Evolutionary conservation across 805 yeast genomes (phyloP).

Genomic region (Candida hungchunana): DNA sequence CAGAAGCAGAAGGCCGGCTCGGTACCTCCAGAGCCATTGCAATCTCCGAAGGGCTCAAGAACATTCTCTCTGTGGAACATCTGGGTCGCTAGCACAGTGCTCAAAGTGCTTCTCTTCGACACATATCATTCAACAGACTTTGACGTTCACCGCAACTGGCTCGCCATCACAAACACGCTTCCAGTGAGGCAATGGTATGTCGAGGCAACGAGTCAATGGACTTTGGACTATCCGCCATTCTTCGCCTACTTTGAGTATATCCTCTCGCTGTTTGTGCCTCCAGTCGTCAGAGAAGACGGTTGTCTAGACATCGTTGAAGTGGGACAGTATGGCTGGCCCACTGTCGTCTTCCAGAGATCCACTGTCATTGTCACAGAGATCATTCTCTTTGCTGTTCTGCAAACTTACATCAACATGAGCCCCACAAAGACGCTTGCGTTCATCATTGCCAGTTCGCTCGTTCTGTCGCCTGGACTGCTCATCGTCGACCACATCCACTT

Average conservation of each 20-base stretch:
- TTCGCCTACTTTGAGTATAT: conserved; percentile 94
- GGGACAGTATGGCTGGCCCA: conserved; percentile 73
- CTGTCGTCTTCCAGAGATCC: conserved; percentile 73
- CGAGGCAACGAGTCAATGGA: conserved; percentile 82
- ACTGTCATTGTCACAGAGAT: conserved; percentile 80
- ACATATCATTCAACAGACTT: conserved; percentile 94
- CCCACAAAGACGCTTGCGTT: conserved; percentile 42
- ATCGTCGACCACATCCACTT: conserved; percentile 94
- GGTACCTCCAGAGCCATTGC: neutral
- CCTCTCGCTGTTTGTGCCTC: conserved; percentile 68
- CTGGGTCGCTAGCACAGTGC: conserved; percentile 57
- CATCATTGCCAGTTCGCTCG: conserved; percentile 78
- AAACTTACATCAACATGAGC: conserved; percentile 59
- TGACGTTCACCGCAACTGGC: conserved; percentile 97
- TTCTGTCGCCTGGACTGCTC: conserved; percentile 83
- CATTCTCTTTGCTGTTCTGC: conserved; percentile 64
- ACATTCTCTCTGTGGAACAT: conserved; percentile 58
- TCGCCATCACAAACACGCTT: conserved; percentile 76
- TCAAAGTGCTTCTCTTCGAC: conserved; percentile 61
- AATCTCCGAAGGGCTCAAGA: conserved; percentile 9
- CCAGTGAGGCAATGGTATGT: conserved; percentile 81
- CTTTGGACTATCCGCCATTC: conserved; percentile 95
- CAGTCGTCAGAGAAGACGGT: conserved; percentile 61
- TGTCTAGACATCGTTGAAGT: conserved; percentile 63
- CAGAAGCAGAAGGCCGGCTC: neutral